phyloP scores from a whole-genome alignment of 1,284 basidiomycete species.

The Cystobasidium sp. region DNA sequence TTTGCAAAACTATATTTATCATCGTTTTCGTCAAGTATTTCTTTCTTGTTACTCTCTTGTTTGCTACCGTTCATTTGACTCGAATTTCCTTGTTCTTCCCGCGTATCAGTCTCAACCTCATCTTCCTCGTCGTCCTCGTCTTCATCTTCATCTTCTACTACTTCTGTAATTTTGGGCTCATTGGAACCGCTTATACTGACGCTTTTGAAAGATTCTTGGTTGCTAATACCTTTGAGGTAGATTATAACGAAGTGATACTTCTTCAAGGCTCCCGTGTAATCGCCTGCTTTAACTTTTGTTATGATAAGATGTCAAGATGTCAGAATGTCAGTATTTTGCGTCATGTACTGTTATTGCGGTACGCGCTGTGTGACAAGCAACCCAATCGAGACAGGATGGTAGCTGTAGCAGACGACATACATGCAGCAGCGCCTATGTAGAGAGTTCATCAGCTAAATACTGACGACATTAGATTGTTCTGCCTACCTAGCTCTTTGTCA shows the following conservation, averaged over 20 bases:
- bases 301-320: not conserved
- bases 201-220: constrained; percentile 1
- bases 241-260: constrained; percentile 30
- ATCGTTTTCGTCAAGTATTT: not conserved
- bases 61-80: not conserved
- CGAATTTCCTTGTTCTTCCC: not conserved
- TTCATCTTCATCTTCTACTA: constrained; percentile 3
- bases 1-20: constrained; percentile 8
- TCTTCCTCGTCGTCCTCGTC: constrained; percentile 10
- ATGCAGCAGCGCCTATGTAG: constrained; percentile 33
- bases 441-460: not conserved
- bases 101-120: not conserved
- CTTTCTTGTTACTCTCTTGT: not conserved
- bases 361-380: not conserved
- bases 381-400: constrained; percentile 4
- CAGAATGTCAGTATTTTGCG: not conserved
- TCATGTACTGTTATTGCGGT: not conserved
- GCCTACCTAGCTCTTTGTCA: constrained; percentile 36
- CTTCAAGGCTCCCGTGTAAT: constrained; percentile 16
- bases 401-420: not conserved
- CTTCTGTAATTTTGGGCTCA: too few species aligned
- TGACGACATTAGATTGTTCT: not conserved
- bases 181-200: not conserved
- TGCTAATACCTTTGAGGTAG: constrained; percentile 35
- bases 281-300: constrained; percentile 29